Conservation (phyloP, 169 alveolate species). For the Theileria equi region DNA sequence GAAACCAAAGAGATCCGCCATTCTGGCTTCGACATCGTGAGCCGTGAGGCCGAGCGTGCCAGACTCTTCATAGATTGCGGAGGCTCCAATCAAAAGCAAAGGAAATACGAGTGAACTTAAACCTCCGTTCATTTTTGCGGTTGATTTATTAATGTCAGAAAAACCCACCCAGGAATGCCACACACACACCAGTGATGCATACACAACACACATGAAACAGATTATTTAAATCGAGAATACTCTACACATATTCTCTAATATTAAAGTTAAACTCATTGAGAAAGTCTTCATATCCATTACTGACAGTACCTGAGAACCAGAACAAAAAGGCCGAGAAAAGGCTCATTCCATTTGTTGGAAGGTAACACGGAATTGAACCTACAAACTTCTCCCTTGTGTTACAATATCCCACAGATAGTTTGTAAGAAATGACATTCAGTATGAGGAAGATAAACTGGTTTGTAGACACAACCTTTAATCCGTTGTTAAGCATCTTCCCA, state of each 20-base stretch:
- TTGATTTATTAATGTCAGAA: too few relatives aligned
- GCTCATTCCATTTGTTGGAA: not conserved
- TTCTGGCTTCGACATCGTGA: conserved; percentile 52
- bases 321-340: not conserved
- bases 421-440: not conserved
- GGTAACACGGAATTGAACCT: not conserved
- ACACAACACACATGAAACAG: too few relatives aligned
- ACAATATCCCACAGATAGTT: conserved; percentile 7
- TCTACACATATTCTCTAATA: conserved; percentile 15
- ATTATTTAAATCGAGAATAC: too few relatives aligned
- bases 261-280: conserved; percentile 5
- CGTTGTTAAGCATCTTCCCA: not conserved
- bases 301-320: not conserved
- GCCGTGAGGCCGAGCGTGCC: conserved; percentile 21
- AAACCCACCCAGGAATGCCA: too few relatives aligned
- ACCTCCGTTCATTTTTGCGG: too few relatives aligned
- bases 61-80: not conserved
- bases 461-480: conserved; percentile 7
- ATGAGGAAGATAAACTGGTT: not conserved
- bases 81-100: too few relatives aligned
- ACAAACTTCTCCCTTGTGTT: too few relatives aligned
- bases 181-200: too few relatives aligned
- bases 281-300: conserved; percentile 9
- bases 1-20: conserved; percentile 53
- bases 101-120: too few relatives aligned